Base-by-base conservation (phyloP, 179 eudicot species). In the Silene coronaria region DNA sequence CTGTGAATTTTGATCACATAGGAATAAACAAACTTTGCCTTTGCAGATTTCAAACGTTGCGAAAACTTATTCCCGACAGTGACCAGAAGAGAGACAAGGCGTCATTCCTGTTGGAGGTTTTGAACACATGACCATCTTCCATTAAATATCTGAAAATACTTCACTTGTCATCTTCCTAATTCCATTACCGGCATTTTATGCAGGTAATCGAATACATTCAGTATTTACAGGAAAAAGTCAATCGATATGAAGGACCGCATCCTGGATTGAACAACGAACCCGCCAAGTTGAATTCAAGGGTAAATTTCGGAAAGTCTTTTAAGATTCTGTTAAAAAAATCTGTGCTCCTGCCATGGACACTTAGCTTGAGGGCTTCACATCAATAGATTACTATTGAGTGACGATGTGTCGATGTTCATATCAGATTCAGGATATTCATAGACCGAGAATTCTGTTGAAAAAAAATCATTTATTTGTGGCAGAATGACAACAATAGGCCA, bases 131-230 rank as follows among this genome's bases (percentile, higher is more conserved):
- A 30, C 53, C 27, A 42, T 70, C 30, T 28, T 59, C 32, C 36
- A 4, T 45, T 13, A 14, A 2, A n/a, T 75, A 16, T 42, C 36
- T 64, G 9, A 9, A 23, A 30, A 69, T 74, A 24, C 61, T 27
- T 66, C 71, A 8, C 16, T 23, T 67, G 21, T 34, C 11, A 24
- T 36, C 14, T 27, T 17, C 30, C 51, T 77, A 30, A 62, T 72
- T 26, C 46, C 58, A 62, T n/a, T 48, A 24, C 51, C 26, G 30
- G 65, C 27, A 64, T 27, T 67, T 67, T 82, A 51, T 76, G 65
- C 86, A 93, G 98, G 98, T 91, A 28, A 90, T 93, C 7, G 97
- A 93, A 73, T 91, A 93, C 84, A 88, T 94, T 74, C 96, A 90
- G 67, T 88, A 76, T 79, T 79, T 94, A 78, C 97, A 93, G 80